Conservation (phyloP, 352 stramenopile species). For the Phytophthora crassamura region DNA sequence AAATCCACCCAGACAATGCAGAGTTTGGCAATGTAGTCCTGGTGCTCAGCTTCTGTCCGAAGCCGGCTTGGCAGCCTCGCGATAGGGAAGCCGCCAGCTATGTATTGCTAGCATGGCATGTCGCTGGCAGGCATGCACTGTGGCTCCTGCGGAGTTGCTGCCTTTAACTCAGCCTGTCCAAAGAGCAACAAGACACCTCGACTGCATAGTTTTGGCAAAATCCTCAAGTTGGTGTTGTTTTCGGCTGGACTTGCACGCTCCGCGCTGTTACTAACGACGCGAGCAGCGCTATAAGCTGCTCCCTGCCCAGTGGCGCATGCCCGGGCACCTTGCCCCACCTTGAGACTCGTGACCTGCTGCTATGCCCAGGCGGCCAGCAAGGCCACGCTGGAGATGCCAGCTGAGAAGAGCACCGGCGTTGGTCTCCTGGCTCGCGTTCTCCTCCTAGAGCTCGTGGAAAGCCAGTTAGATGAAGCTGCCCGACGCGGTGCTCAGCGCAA, state of each 20-base stretch:
- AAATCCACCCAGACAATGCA: conserved; percentile 25
- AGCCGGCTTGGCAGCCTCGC: conserved; percentile 14
- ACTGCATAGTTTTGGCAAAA: conserved; percentile 21
- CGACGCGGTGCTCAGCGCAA: conserved; percentile 60
- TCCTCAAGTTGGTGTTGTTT: too few relatives aligned
- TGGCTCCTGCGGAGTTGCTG: conserved; percentile 14
- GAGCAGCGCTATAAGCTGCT: conserved; percentile 3
- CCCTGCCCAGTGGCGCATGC: conserved; percentile 19
- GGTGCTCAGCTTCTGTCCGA: conserved; percentile 21
- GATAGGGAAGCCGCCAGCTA: conserved; percentile 9
- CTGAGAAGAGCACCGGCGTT: conserved; percentile 50
- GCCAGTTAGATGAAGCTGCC: conserved; percentile 76
- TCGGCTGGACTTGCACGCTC: too few relatives aligned
- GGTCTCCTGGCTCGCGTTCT: conserved; percentile 49
- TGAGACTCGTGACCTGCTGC: too few relatives aligned
- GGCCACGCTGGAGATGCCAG: conserved; percentile 57
- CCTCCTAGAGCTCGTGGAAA: conserved; percentile 72
- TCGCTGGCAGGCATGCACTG: conserved; percentile 21
- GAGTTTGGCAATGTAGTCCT: too few relatives aligned
- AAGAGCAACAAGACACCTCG: conserved; percentile 14
- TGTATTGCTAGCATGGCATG: conserved; percentile 16
- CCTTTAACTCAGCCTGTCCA: conserved; percentile 16
- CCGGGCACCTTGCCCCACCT: conserved; percentile 5
- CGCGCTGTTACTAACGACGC: too few relatives aligned
- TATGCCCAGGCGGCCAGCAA: conserved; percentile 57